Conservation (phyloP, 108 stramenopile genomes). For the Cylindrotheca closterium region DNA sequence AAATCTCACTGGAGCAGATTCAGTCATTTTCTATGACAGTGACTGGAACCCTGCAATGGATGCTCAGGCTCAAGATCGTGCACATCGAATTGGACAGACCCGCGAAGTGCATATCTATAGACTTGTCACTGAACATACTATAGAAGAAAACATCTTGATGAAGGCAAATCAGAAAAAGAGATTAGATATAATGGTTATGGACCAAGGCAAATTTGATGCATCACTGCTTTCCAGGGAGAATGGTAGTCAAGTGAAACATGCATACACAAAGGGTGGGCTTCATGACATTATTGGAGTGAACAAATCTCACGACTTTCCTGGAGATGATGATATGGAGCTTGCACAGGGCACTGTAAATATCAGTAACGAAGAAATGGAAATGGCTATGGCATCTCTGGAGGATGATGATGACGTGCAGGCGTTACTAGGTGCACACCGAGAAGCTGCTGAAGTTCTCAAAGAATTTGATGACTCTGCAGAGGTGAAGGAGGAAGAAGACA, state of each 20-base stretch:
- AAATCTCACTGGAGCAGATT: conserved; percentile 97
- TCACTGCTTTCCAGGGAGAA: conserved; percentile 18
- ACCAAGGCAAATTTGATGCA: conserved; percentile 91
- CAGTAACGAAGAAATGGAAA: conserved; percentile 81
- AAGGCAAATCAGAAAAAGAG: conserved; percentile 96
- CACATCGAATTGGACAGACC: conserved; percentile 96
- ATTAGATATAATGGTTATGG: conserved; percentile 94
- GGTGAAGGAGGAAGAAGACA: conserved; percentile 51
- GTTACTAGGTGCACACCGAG: conserved; percentile 66
- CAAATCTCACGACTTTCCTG: conserved; percentile 28
- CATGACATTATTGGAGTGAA: conserved; percentile 67
- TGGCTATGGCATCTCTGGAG: conserved; percentile 89
- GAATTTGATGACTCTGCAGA: conserved; percentile 88
- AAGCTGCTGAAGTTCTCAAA: conserved; percentile 76
- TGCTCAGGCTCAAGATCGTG: conserved; percentile 87
- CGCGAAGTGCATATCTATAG: conserved; percentile 97
- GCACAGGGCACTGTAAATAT: conserved; percentile 28
- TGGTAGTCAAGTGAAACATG: conserved; percentile 41
- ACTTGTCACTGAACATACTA: conserved; percentile 89
- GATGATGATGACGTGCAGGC: conserved; percentile 91
- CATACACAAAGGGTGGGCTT: conserved; percentile 71
- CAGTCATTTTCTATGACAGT: conserved; percentile 91
- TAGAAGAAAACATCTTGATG: conserved; percentile 97
- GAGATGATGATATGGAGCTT: conserved; percentile 3
- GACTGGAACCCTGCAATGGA: conserved; percentile 99